A percentile compares a stretch with the other conserved stretches of the same genome.
phyloP scores from a whole-genome alignment of 1,284 basidiomycete genomes.

The Porodaedalea pini region DNA sequence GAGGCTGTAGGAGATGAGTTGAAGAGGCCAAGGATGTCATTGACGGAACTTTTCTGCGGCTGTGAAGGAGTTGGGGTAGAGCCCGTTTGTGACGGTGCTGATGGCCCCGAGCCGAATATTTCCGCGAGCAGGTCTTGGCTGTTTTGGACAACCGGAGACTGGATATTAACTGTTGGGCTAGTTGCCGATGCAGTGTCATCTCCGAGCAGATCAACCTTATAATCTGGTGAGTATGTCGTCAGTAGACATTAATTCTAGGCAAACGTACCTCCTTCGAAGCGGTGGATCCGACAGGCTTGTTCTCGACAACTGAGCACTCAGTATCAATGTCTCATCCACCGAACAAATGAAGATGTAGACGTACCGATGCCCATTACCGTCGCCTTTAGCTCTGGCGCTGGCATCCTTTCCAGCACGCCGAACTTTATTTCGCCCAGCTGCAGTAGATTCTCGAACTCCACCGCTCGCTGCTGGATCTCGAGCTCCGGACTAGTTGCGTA shows the following conservation, averaged over 20 bases:
- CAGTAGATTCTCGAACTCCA: constrained; percentile 90
- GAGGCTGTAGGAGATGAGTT: constrained; percentile 46
- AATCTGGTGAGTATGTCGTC: constrained; percentile 1
- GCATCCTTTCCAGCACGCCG: constrained; percentile 98
- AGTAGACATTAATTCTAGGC: background rate
- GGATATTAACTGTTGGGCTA: constrained; percentile 33
- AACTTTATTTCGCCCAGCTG: constrained; percentile 69
- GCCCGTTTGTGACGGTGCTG: constrained; percentile 34
- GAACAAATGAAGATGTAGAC: constrained; percentile 27
- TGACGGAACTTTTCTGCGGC: constrained; percentile 60
- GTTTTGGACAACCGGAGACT: constrained; percentile 51
- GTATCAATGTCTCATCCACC: background rate
- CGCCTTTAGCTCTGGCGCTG: constrained; percentile 91
- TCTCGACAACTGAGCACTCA: constrained; percentile 73
- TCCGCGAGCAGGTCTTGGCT: constrained; percentile 91
- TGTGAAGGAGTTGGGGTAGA: constrained; percentile 40
- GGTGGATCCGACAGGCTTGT: constrained; percentile 90
- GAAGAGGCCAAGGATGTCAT: constrained; percentile 93
- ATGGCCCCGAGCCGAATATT: constrained; percentile 74
- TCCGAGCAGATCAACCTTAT: constrained; percentile 68
- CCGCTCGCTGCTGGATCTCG: constrained; percentile 93
- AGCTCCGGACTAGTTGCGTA: constrained; percentile 87
- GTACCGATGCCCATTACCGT: constrained; percentile 88
- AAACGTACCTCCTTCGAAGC: constrained; percentile 65
- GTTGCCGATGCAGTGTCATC: constrained; percentile 56